phyloP scores from a whole-genome alignment of 305 asterid genomes.

The Euphrasia arctica region DNA sequence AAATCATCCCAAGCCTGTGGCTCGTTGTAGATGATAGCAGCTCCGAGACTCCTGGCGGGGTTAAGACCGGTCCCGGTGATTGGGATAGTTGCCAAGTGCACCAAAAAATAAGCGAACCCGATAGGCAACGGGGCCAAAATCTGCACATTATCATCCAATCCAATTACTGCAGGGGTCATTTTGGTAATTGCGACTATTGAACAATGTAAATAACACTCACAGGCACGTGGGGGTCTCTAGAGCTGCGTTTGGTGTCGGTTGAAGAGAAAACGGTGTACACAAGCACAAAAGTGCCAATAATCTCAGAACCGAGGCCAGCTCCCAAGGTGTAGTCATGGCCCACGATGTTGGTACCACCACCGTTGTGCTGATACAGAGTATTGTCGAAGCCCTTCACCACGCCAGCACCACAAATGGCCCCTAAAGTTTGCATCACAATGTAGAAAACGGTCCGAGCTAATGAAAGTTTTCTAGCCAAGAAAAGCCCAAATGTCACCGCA shows the following conservation, averaged over 20 bases:
- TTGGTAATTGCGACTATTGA: too few relatives aligned
- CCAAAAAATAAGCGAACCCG: conserved; percentile 47
- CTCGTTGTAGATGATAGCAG: conserved; percentile 50
- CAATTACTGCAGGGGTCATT: too few relatives aligned
- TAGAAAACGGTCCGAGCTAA: conserved; percentile 64
- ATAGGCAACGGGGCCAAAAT: conserved; percentile 50
- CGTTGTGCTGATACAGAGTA: conserved; percentile 34
- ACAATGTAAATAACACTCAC: conserved; percentile 32
- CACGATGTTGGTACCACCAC: conserved; percentile 69
- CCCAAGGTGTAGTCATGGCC: conserved; percentile 76
- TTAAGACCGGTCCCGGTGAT: conserved; percentile 45
- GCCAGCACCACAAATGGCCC: conserved; percentile 92
- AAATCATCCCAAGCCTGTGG: conserved; percentile 42
- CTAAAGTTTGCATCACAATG: conserved; percentile 80
- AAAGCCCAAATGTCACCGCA: conserved; percentile 79
- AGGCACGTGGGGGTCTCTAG: conserved; percentile 89
- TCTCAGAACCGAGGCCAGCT: conserved; percentile 78
- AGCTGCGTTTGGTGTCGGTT: conserved; percentile 86
- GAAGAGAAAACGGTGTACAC: conserved; percentile 91
- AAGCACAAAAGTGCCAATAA: conserved; percentile 68
- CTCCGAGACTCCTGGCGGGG: conserved; percentile 55
- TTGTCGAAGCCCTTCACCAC: conserved; percentile 73
- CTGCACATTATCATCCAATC: conserved; percentile 22
- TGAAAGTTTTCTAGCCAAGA: conserved; percentile 77
- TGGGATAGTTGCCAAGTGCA: conserved; percentile 49